Base-by-base conservation (phyloP, 2,329 filamentous ascomycete genomes). In the Sporothrix dimorphospora region DNA sequence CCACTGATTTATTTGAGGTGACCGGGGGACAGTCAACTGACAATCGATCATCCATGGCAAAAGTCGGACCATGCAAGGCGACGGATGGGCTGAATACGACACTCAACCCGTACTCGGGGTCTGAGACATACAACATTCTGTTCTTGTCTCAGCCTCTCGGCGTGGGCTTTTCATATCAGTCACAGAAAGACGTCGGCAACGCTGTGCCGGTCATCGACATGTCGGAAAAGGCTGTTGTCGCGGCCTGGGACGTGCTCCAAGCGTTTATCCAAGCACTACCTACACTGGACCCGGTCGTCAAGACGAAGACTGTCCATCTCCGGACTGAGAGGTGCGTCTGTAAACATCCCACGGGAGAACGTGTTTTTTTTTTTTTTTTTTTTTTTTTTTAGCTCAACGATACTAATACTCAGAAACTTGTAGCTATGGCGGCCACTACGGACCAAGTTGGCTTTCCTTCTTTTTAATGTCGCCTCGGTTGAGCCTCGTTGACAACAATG, bases 71-170 rank as follows among this genome's bases (percentile, higher is more conserved):
- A 0, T 78, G 76, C 59, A 78, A 78, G 11, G 81, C 90, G 40
- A 84, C 86, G 57, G 79, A 81, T 55, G 84, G 87, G 49, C 85
- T 84, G 61, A 86, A 87, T 77, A 84, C 83, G 0, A 77, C 76
- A 21, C 73, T 82, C 30, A 90, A 90, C 73, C 86, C 86, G 0
- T 89, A 86, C 81, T 86, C 86, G 1, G 90, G 87, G 86, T 63
- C 70, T 49, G 70, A 72, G 42, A 61, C 51, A 27, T 86, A 85
- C 72, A 90, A 90, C 73, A 86, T 90, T 83, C 84, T 91, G 8
- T 91, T 89, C 8, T 78, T 91, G 73, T 89, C 92, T 77, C 86
- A 91, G 79, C 90, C 78, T 0, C 75, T 78, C 72, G 78, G 76
- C 65, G 76, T 77, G 1, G 78, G 78, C 11, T 78, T 79, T 74